Percentiles rank a stretch among this genome's conserved stretches.
Evolutionary conservation across 345 rosid genomes (phyloP).

Genomic region (Cardiospermum halicacabum): DNA sequence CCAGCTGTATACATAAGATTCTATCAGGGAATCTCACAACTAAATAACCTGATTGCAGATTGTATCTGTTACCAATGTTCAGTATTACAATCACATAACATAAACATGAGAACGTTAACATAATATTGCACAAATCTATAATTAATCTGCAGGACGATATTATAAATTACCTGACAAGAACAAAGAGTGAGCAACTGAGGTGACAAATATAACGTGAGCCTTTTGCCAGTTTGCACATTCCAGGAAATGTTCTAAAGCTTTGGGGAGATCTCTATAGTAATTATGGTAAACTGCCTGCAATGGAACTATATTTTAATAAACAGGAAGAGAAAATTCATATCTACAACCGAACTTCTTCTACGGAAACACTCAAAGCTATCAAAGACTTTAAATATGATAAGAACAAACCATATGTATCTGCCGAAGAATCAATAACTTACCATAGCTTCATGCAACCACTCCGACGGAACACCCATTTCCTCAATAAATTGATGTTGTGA

Average conservation of each 20-base stretch:
- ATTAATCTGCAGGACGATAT: constrained; percentile 7
- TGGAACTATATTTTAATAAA: constrained; percentile 13
- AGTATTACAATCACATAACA: not conserved
- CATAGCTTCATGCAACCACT: constrained; percentile 97
- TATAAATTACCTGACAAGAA: constrained; percentile 66
- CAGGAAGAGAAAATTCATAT: constrained; percentile 1
- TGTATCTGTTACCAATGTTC: not conserved
- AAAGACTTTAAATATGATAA: constrained; percentile 4
- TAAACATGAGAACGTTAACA: constrained; percentile 2
- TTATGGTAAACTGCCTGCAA: constrained; percentile 75
- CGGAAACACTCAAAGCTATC: not conserved
- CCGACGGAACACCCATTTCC: constrained; percentile 64
- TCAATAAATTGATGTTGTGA: constrained; percentile 71
- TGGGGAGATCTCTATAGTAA: constrained; percentile 57
- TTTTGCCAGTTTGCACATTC: constrained; percentile 84
- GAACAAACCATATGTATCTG: constrained; percentile 11
- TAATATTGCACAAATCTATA: constrained; percentile 12
- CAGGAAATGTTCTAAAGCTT: constrained; percentile 87
- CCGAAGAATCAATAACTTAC: constrained; percentile 32
- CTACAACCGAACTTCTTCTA: not conserved
- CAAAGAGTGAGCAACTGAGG: constrained; percentile 65
- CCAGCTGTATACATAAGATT: not conserved
- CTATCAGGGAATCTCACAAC: not conserved
- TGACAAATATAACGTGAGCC: constrained; percentile 78
- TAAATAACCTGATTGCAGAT: not conserved